phyloP scores from a whole-genome alignment of 345 rosid genomes.

The Eucalyptus tenuipes region DNA sequence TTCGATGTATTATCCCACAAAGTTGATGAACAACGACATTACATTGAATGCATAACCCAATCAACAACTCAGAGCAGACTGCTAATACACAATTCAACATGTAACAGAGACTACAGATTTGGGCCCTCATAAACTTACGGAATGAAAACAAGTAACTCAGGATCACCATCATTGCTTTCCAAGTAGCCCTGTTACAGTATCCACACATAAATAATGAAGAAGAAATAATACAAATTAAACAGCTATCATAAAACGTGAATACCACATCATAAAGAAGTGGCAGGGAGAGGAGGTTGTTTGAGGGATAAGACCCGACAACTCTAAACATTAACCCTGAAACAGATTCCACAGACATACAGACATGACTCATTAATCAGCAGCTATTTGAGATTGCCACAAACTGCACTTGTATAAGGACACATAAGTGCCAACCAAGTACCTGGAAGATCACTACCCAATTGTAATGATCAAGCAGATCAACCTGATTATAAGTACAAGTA shows the following conservation, averaged over 20 bases:
- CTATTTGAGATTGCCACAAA: neutral
- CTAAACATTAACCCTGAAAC: neutral
- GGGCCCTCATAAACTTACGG: constrained; percentile 44
- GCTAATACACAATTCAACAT: neutral
- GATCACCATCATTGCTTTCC: constrained; percentile 95
- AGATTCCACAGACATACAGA: neutral
- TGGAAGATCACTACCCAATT: neutral
- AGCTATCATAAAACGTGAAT: neutral
- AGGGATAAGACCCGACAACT: neutral
- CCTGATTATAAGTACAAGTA: neutral
- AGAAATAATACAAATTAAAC: neutral
- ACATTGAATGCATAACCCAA: neutral
- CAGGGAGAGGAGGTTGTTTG: neutral
- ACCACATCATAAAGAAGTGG: neutral
- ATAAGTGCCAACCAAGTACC: neutral
- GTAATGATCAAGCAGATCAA: neutral
- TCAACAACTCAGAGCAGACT: neutral
- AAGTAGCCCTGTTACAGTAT: constrained; percentile 45
- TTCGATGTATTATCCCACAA: neutral
- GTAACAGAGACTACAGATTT: neutral
- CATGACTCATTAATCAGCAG: neutral
- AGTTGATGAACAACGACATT: neutral
- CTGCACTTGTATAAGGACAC: neutral
- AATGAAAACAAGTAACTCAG: constrained; percentile 83
- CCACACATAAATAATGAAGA: neutral